Evolutionary conservation across 176 grass and related monocot species (phyloP), one percentile per base, ranked within the genome.

Genomic region (Puya raimondii): DNA sequence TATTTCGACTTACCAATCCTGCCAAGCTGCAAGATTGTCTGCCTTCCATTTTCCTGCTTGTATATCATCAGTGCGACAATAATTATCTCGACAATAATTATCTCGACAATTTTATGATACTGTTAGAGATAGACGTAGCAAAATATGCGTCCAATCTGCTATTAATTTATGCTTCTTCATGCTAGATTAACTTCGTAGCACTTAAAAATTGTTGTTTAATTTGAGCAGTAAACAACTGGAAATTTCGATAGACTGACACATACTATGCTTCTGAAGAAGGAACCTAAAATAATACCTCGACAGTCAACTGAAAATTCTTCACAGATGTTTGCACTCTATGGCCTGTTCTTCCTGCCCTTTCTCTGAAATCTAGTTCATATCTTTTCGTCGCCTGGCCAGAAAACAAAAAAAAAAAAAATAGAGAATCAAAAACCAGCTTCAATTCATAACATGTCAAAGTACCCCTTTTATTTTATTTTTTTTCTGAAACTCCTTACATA

Each of bases 311-410:
- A 66, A 97, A 93, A 72, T 92, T 97, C 80, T 97, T 97, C 53
- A 90, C 89, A n/a, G 87, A 97, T 16, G 89, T 64, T 69, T 97
- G 86, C 47, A 97, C 85, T 82, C 79, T 92, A 49, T 85, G 84
- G 1, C 94, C 89, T 70, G 84, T 88, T 85, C 77, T 97, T 68
- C 86, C 94, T 20, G 82, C 79, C 69, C 89, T 88, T 58, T 90
- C 94, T 87, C 89, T 93, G 72, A 92, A 97, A 69, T 97, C 94
- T 50, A 97, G 73, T 73, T 97, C 94, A 10, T 93, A 87, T 3
- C 87, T 77, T 65, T 82, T 93, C 12, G 94, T 80, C 56, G 86
- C 82, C 94, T 97, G 76, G 33, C 3, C 27, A 29, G 3, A 27
- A 27, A 27, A 27, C 3, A 0, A 6, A 6, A 5, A 4, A 33